Evolutionary conservation across 208 protist genomes (phyloP), one percentile per base, ranked within the genome.

Genomic region (Leishmania braziliensis): DNA sequence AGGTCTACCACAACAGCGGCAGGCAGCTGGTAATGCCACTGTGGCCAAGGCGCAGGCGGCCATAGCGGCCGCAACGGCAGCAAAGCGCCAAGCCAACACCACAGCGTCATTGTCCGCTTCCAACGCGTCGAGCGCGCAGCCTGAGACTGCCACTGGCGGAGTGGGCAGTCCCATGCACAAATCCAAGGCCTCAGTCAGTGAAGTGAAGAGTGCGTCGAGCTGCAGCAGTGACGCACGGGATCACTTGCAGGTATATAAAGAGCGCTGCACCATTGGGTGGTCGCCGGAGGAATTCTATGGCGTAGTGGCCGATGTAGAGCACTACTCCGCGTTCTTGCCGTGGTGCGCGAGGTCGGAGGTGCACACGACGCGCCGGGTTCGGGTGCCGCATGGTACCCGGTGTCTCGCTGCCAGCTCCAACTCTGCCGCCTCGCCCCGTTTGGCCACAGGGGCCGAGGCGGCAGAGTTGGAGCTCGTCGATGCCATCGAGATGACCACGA

Each of bases 211-310:
- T 56, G 60, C 23, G 14, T 36, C 46, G 23, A 66, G 72, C 33
- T n/a, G 65, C 50, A 58, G 71, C 83, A 46, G 73, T 56, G 73
- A n/a, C 60, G 39, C 36, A 29, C 82, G 78, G 74, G 75, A 86
- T 75, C 77, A 88, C 63, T 76, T 81, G 60, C 86, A 93, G 77
- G 76, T 91, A 62, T 96, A 97, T 82, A 77, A 83, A 50, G 94
- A 97, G 84, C 92, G 92, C 82, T 95, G 91, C 81, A 89, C 87
- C 46, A 84, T 97, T 65, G 94, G 94, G 10, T 97, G 94, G 94
- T 89, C 87, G 1, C 91, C 86, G 1, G 78, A 84, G 33, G 80
- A 93, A 48, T 87, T 97, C 39, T 97, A 93, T 65, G 63, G 73
- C 12, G 92, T 97, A 12, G 94, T 97, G 18, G 89, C 89, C 10